Conservation (phyloP, 768 basidiomycete species). For the Trametes gibbosa region DNA sequence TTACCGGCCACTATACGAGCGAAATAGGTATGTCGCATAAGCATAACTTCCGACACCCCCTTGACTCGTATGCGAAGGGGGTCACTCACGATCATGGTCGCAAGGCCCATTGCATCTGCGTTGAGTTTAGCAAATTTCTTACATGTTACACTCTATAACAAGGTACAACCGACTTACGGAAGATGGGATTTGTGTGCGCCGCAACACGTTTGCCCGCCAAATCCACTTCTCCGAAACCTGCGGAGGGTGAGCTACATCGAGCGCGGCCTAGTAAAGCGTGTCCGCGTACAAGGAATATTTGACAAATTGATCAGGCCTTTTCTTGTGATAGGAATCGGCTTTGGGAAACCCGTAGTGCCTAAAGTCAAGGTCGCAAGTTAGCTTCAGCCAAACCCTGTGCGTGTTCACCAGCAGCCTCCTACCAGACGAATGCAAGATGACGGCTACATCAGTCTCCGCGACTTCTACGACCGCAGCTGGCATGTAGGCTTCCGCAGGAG, state of each 20-base stretch:
- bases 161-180: slow-evolving; percentile 14
- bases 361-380: background rate
- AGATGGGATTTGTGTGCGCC: slow-evolving; percentile 22
- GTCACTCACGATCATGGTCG: background rate
- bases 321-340: slow-evolving; percentile 2
- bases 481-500: background rate
- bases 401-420: background rate
- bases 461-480: background rate
- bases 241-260: no score
- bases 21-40: no score
- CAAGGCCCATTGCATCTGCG: slow-evolving; percentile 13
- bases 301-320: slow-evolving; percentile 5
- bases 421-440: slow-evolving; percentile 8
- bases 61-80: no score
- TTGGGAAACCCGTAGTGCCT: slow-evolving; percentile 16
- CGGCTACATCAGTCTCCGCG: background rate
- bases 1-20: background rate
- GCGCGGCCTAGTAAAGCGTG: no score
- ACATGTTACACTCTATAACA: background rate
- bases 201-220: slow-evolving; percentile 14
- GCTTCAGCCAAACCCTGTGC: background rate
- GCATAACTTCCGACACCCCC: no score
- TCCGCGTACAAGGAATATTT: slow-evolving; percentile 11
- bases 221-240: slow-evolving; percentile 17
- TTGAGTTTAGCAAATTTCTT: background rate